Conservation (phyloP, 2,329 filamentous ascomycete species). For the Helotiales sp. region DNA sequence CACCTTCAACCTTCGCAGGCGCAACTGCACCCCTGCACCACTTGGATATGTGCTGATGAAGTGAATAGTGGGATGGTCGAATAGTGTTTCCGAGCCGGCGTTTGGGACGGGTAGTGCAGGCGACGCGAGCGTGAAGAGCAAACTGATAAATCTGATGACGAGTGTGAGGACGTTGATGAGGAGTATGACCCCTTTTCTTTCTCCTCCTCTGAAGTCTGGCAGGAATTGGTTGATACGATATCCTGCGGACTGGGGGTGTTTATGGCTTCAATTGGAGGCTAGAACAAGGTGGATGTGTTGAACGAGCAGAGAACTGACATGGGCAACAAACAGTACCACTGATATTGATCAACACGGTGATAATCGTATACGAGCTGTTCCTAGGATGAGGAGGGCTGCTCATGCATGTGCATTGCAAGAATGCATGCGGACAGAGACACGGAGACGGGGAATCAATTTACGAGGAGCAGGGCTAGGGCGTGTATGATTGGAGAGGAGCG, state of each 20-base stretch:
- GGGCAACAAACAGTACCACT: slow-evolving; percentile 74
- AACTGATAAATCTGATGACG: slow-evolving; percentile 86
- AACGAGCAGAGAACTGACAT: slow-evolving; percentile 14
- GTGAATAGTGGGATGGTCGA: slow-evolving; percentile 77
- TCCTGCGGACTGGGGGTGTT: neutral
- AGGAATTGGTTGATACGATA: too few relatives aligned
- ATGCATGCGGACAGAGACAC: neutral
- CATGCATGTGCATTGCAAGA: neutral
- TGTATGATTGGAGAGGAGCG: neutral
- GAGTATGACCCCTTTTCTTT: slow-evolving; percentile 63
- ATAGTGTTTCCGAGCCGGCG: slow-evolving; percentile 69
- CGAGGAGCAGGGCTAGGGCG: too few relatives aligned
- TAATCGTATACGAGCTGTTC: slow-evolving; percentile 82
- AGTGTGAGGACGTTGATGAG: slow-evolving; percentile 91
- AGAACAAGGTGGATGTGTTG: neutral
- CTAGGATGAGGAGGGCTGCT: slow-evolving; percentile 67
- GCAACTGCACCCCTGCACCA: neutral
- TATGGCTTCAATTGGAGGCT: neutral
- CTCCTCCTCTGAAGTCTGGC: neutral
- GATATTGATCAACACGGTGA: slow-evolving; percentile 80
- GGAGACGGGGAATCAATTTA: neutral
- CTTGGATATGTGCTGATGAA: neutral
- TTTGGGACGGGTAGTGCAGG: slow-evolving; percentile 71
- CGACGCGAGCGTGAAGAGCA: slow-evolving; percentile 81
- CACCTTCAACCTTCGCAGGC: neutral